Conservation (phyloP, 2,329 filamentous ascomycete species). For the Penicillium decumbens region DNA sequence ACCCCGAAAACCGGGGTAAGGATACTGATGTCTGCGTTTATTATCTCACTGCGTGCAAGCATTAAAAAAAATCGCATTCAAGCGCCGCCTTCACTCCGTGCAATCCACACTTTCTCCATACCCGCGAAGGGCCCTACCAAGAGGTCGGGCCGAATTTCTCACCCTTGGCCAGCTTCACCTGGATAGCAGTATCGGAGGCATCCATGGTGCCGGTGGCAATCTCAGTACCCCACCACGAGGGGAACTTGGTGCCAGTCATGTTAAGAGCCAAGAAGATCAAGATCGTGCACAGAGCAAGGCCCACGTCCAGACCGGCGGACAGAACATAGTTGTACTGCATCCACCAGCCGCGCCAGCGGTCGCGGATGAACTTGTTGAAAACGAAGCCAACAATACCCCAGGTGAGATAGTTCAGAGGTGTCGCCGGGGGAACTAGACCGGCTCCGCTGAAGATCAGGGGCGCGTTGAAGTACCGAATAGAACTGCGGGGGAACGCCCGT, state of each 20-base stretch:
- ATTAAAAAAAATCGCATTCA: too few relatives aligned
- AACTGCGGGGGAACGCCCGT: slow-evolving; percentile 57
- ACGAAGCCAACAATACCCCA: slow-evolving; percentile 64
- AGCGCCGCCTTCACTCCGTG: too few relatives aligned
- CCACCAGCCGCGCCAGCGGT: slow-evolving; percentile 68
- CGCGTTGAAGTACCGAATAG: slow-evolving; percentile 62
- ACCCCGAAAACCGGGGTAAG: too few relatives aligned
- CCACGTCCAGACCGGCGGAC: slow-evolving; percentile 65
- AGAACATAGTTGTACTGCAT: slow-evolving; percentile 72
- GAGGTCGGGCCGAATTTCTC: slow-evolving; percentile 57
- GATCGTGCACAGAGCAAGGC: slow-evolving; percentile 62
- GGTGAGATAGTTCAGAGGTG: slow-evolving; percentile 64
- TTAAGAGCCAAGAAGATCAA: slow-evolving; percentile 66
- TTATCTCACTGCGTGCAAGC: too few relatives aligned
- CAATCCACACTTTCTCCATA: too few relatives aligned
- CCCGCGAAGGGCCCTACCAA: slow-evolving; percentile 16
- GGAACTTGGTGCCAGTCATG: slow-evolving; percentile 53
- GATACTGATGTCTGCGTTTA: too few relatives aligned
- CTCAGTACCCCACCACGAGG: slow-evolving; percentile 65
- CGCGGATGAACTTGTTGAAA: slow-evolving; percentile 65
- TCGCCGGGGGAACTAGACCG: slow-evolving; percentile 62
- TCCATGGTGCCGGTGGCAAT: slow-evolving; percentile 60
- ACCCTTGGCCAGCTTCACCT: slow-evolving; percentile 50
- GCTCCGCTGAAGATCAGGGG: slow-evolving; percentile 66
- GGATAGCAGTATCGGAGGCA: slow-evolving; percentile 55